Conservation (phyloP, 139 green algal species). For the Tetraselmis chui region DNA sequence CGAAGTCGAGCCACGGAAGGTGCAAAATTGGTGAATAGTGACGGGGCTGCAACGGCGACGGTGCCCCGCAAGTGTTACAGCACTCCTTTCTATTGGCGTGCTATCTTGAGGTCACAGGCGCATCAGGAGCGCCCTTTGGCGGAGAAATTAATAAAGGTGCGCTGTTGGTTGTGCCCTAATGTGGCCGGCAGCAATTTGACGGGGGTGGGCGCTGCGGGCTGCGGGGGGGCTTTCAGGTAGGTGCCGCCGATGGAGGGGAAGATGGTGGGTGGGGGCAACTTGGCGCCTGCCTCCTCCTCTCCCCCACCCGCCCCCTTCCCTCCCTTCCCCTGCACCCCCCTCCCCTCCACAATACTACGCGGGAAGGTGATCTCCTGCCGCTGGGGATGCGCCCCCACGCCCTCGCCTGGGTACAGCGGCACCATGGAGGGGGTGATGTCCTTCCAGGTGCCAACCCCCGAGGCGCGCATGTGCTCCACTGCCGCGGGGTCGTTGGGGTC, state of each 20-base stretch:
- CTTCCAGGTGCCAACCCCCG: background rate
- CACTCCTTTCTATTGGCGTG: too few relatives aligned
- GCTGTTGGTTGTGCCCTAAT: background rate
- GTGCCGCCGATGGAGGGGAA: background rate
- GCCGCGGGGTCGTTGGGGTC: background rate
- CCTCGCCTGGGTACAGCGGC: background rate
- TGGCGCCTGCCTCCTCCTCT: too few relatives aligned
- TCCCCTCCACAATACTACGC: background rate
- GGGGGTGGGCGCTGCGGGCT: background rate
- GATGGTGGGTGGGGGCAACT: background rate
- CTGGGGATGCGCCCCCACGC: background rate
- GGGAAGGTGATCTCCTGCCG: background rate
- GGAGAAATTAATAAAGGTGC: background rate
- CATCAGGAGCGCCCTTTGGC: background rate
- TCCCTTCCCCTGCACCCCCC: background rate
- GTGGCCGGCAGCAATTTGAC: background rate
- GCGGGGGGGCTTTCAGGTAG: background rate
- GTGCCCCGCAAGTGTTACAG: too few relatives aligned
- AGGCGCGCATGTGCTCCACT: background rate
- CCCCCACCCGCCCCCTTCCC: background rate
- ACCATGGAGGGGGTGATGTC: background rate
- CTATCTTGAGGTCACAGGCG: too few relatives aligned
- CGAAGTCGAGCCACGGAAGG: too few relatives aligned
- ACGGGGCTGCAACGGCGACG: too few relatives aligned
- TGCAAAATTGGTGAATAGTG: too few relatives aligned